Evolutionary conservation across 2,329 filamentous ascomycete genomes (phyloP), one percentile per base, ranked within the genome.

Genomic region (Ophidiomyces ophidiicola): DNA sequence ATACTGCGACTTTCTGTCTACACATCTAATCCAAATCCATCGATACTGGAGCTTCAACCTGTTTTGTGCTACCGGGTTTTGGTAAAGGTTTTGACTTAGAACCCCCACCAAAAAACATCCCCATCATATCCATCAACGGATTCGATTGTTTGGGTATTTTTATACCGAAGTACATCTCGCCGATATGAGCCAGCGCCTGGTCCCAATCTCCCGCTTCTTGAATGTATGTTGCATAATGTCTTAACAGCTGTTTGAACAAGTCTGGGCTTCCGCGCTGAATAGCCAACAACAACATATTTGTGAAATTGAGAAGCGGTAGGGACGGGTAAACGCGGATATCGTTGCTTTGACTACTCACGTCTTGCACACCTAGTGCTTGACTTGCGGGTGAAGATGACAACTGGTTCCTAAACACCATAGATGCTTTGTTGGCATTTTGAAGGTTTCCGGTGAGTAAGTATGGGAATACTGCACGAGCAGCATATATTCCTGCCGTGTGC

Each of bases 121-220:
- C 87, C 82, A 98, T 92, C 87, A 98, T 96, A 58, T 98, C 90
- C 62, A 96, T 76, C 60, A 98, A 68, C 2, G 87, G 87, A 60
- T 96, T 96, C 47, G 80, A 82, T 66, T 94, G 85, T 53, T 81
- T 74, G 32, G 87, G 88, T 55, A 86, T 80, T 65, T 78, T 75
- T 58, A 98, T 92, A 24, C 78, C 78, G 64, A 98, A 98, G 68
- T 96, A 98, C 76, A 94, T 87, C 66, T 98, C 88, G 34, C 82
- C 88, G 52, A 98, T 79, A 59, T 84, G 78, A 50, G 86, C 80
- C 44, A 98, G 66, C 17, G 84, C 72, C 56, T 85, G 86, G 23
- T 78, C 75, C 88, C 88, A 96, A 8, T 71, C 69, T 4, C 74
- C 75, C 1, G 77, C 69, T 50, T 96, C 88, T 52, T 78, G 78